Evolutionary conservation across 306 rosid genomes (phyloP).

Genomic region (Medicago arabica): DNA sequence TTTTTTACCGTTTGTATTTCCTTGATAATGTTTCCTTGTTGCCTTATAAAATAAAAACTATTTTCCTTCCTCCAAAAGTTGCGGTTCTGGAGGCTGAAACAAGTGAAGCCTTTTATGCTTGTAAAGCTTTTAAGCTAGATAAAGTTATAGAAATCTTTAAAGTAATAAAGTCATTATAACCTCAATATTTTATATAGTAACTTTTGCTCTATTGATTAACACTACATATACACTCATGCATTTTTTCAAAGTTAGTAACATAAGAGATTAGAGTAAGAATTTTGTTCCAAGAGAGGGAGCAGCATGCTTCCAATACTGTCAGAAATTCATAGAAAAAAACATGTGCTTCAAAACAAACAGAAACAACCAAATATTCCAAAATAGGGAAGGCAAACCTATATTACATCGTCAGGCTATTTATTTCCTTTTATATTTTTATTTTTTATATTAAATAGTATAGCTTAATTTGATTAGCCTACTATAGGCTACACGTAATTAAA

Average conservation of each 20-base stretch:
- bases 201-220: background rate
- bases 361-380: conserved; percentile 34
- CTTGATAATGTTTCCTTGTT: background rate
- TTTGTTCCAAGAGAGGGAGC: conserved; percentile 24
- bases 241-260: background rate
- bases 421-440: background rate
- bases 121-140: background rate
- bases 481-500: background rate
- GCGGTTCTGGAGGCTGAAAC: background rate
- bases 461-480: background rate
- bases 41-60: background rate
- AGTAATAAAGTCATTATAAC: background rate
- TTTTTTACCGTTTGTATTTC: background rate
- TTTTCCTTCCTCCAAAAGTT: background rate
- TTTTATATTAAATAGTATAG: too few relatives aligned
- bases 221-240: background rate
- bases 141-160: conserved; percentile 3
- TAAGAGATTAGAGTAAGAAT: conserved; percentile 32
- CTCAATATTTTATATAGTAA: background rate
- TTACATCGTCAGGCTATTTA: background rate
- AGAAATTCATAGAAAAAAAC: conserved; percentile 40
- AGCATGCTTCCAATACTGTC: conserved; percentile 40
- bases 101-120: background rate
- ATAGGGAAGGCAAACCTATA: conserved; percentile 1
- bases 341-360: conserved; percentile 45